Evolutionary conservation across 257 asterid genomes (phyloP).

Genomic region (Solanum okadae): DNA sequence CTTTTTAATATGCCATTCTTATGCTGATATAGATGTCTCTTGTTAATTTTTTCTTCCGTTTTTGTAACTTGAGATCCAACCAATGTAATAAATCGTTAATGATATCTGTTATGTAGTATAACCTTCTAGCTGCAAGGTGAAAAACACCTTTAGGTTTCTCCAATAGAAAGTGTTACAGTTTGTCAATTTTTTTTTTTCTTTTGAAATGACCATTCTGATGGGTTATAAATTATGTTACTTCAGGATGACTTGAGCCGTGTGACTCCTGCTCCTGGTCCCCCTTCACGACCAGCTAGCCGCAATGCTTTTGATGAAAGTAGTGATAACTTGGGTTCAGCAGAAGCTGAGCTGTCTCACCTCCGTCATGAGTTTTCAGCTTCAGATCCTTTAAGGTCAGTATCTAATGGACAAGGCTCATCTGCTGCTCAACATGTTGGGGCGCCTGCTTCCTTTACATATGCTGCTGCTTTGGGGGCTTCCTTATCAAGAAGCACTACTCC

Average conservation of each 20-base stretch:
- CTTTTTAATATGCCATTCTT: not conserved
- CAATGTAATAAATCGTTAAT: not conserved
- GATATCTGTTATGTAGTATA: not conserved
- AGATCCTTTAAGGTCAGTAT: conserved; percentile 37
- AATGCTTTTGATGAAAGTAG: conserved; percentile 60
- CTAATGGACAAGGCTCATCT: conserved; percentile 40
- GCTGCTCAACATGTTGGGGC: conserved; percentile 40
- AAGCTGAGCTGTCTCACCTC: conserved; percentile 56
- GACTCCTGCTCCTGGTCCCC: conserved; percentile 49
- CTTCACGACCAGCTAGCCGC: conserved; percentile 82
- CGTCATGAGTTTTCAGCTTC: conserved; percentile 39
- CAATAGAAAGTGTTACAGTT: not conserved
- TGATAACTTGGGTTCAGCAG: conserved; percentile 36
- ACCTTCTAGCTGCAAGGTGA: not conserved
- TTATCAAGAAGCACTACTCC: conserved; percentile 95
- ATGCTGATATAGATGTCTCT: not conserved
- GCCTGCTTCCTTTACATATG: conserved; percentile 71
- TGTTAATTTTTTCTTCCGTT: not conserved
- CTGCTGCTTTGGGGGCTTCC: conserved; percentile 84
- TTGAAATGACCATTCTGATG: not conserved
- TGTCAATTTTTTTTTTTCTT: not conserved
- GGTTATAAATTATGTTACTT: conserved; percentile 1
- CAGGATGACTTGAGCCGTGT: conserved; percentile 71
- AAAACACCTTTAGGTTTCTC: not conserved
- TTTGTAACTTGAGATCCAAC: not conserved